Conservation (phyloP, 768 basidiomycete genomes). For the Neoboletus brunneissimus region DNA sequence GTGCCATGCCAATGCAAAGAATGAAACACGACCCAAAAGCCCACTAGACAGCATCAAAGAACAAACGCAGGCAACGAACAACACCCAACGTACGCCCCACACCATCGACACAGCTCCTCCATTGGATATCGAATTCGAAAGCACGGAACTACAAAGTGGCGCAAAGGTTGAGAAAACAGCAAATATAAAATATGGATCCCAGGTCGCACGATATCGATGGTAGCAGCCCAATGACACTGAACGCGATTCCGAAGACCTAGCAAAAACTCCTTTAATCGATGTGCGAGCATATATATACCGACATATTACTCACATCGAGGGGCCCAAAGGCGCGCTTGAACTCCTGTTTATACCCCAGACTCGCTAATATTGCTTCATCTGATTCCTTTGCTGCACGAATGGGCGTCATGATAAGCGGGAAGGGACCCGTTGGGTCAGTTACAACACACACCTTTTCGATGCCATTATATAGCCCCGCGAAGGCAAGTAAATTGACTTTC, state of each 20-base stretch:
- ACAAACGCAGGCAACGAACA: not conserved
- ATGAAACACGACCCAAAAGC: conserved; percentile 36
- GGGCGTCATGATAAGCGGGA: not conserved
- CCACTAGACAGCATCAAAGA: conserved; percentile 26
- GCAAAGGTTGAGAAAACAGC: not conserved
- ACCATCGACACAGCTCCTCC: conserved; percentile 45
- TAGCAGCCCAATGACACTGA: conserved; percentile 65
- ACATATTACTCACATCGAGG: conserved; percentile 21
- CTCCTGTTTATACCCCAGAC: conserved; percentile 35
- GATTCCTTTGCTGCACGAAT: conserved; percentile 3
- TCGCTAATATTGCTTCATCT: conserved; percentile 28
- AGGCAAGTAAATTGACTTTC: not conserved
- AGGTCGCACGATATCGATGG: conserved; percentile 54
- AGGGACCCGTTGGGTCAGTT: not conserved
- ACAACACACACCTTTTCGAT: not conserved
- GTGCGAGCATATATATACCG: not conserved
- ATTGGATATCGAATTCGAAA: conserved; percentile 43
- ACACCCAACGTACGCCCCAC: conserved; percentile 34
- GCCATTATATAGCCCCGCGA: not conserved
- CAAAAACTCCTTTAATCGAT: not conserved
- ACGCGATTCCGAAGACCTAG: conserved; percentile 67
- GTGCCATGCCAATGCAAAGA: conserved; percentile 35
- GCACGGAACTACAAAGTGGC: conserved; percentile 35
- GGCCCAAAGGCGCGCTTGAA: conserved; percentile 33
- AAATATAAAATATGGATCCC: conserved; percentile 7